phyloP scores from a whole-genome alignment of 2,329 filamentous ascomycete genomes.

The Mycocentrospora acerina region DNA sequence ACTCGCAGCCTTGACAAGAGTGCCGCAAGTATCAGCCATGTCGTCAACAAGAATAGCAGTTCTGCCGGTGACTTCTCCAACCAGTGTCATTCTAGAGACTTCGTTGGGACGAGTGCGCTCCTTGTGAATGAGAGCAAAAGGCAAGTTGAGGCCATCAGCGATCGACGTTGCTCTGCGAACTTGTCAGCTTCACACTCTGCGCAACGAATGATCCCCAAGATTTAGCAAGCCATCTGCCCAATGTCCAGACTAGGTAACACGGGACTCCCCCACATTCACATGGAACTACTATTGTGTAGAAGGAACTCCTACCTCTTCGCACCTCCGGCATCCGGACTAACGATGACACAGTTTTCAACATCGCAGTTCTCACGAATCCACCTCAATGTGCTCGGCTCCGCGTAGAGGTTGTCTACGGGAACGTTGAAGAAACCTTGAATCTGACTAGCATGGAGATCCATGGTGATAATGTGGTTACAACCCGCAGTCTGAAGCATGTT shows the following conservation, averaged over 20 bases:
- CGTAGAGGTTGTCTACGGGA: constrained; percentile 80
- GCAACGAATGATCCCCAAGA: not conserved
- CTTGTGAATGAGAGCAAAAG: constrained; percentile 95
- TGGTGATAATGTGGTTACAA: constrained; percentile 91
- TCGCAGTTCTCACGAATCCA: constrained; percentile 89
- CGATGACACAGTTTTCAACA: constrained; percentile 84
- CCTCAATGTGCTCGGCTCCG: constrained; percentile 85
- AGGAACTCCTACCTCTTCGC: constrained; percentile 69
- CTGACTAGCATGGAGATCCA: constrained; percentile 93
- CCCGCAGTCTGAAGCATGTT: constrained; percentile 97
- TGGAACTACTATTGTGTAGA: not conserved
- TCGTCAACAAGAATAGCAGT: constrained; percentile 96
- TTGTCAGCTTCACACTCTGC: constrained; percentile 14
- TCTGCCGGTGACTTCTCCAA: constrained; percentile 88
- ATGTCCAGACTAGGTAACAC: constrained; percentile 1
- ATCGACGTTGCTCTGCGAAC: constrained; percentile 75
- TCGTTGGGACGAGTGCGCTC: constrained; percentile 90
- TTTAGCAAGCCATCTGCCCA: constrained; percentile 1
- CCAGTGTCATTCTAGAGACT: constrained; percentile 91
- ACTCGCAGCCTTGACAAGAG: constrained; percentile 81
- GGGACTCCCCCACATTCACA: not conserved
- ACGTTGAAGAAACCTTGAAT: constrained; percentile 96
- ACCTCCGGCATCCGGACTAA: constrained; percentile 91
- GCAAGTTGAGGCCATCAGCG: constrained; percentile 84
- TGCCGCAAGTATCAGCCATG: constrained; percentile 96